phyloP scores from a whole-genome alignment of 768 basidiomycete genomes.

The Clitopilus hobsonii region DNA sequence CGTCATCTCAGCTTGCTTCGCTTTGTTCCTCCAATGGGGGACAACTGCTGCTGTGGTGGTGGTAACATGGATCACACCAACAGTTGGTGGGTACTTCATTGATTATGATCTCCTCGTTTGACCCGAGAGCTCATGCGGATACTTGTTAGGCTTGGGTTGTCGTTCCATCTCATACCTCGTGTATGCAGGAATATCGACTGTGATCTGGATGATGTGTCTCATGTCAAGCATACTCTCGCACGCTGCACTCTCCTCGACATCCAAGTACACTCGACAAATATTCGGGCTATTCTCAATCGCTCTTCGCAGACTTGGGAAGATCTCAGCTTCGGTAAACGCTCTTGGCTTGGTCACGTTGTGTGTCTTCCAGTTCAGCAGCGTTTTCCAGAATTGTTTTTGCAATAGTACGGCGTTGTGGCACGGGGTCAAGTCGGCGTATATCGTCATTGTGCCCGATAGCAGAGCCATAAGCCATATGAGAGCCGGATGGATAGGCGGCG shows the following conservation, averaged over 20 bases:
- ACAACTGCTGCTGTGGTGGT: constrained; percentile 18
- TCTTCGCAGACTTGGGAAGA: constrained; percentile 16
- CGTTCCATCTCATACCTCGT: constrained; percentile 16
- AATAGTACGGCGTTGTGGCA: constrained; percentile 16
- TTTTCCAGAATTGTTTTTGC: constrained; percentile 21
- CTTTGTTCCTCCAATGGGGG: constrained; percentile 18
- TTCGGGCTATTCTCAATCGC: constrained; percentile 14
- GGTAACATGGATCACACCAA: constrained; percentile 16
- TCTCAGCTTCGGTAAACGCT: constrained; percentile 16
- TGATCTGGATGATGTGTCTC: constrained; percentile 18
- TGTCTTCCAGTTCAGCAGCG: constrained; percentile 19
- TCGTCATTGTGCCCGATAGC: constrained; percentile 13
- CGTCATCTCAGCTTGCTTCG: constrained; percentile 9
- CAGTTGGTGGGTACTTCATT: constrained; percentile 11
- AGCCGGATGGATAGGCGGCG: constrained; percentile 6
- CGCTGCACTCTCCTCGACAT: constrained; percentile 11
- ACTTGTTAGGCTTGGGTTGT: constrained; percentile 14
- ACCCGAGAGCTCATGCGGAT: background rate
- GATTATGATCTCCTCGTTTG: background rate
- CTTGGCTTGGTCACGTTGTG: constrained; percentile 17
- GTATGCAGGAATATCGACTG: constrained; percentile 16
- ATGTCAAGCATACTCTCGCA: constrained; percentile 18
- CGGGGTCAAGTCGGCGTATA: constrained; percentile 12
- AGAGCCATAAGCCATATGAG: constrained; percentile 6
- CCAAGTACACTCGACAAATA: constrained; percentile 5